phyloP scores from a whole-genome alignment of 208 protist genomes.

The Lotmaria passim region DNA sequence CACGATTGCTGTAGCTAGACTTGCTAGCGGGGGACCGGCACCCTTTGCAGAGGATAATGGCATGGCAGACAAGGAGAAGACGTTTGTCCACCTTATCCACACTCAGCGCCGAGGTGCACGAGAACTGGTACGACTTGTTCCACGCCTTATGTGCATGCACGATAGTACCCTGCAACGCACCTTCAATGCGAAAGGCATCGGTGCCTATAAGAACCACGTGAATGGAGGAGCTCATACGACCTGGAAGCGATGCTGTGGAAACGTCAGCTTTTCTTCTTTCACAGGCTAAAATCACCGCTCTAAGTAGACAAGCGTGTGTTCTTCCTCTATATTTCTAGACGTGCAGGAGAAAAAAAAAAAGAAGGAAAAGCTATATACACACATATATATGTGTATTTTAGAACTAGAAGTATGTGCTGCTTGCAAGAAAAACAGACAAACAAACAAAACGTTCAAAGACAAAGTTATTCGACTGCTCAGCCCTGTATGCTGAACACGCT shows the following conservation, averaged over 20 bases:
- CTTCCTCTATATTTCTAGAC: too few relatives aligned
- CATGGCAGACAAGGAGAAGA: conserved; percentile 58
- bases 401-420: too few relatives aligned
- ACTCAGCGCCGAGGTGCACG: conserved; percentile 54
- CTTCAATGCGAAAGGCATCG: conserved; percentile 60
- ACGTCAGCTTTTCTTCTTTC: not conserved
- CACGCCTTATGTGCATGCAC: conserved; percentile 75
- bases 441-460: too few relatives aligned
- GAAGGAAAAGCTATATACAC: too few relatives aligned
- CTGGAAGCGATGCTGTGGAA: conserved; percentile 19
- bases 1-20: conserved; percentile 53
- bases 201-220: conserved; percentile 77
- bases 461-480: too few relatives aligned
- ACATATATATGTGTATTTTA: too few relatives aligned
- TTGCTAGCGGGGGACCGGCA: conserved; percentile 35
- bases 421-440: too few relatives aligned
- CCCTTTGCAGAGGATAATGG: conserved; percentile 72
- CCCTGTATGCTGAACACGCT: too few relatives aligned
- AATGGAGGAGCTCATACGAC: conserved; percentile 33
- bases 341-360: too few relatives aligned
- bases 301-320: too few relatives aligned
- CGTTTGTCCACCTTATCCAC: conserved; percentile 65
- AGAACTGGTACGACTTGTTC: conserved; percentile 72
- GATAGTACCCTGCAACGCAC: conserved; percentile 52
- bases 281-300: too few relatives aligned